Evolutionary conservation across 129 eudicot species (phyloP).

Genomic region (Mikania micrantha): DNA sequence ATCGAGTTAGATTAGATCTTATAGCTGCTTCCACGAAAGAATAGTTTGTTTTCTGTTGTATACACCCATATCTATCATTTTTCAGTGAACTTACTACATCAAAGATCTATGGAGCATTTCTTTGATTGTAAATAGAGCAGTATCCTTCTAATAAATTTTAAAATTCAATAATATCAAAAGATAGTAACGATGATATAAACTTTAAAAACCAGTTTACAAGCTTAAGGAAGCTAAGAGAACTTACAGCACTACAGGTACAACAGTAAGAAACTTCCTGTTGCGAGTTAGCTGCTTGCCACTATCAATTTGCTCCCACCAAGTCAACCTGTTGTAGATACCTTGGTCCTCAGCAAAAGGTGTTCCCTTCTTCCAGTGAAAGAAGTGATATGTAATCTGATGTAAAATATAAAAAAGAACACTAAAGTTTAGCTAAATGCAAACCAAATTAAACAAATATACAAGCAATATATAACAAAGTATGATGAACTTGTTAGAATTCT

Average conservation of each 20-base stretch:
- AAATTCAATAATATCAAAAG: not conserved
- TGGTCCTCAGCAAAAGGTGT: constrained; percentile 98
- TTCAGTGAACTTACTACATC: not conserved
- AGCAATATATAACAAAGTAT: not conserved
- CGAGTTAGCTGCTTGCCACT: constrained; percentile 93
- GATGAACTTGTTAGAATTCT: not conserved
- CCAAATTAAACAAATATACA: not conserved
- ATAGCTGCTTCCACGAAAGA: not conserved
- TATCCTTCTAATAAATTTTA: not conserved
- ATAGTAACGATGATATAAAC: not conserved
- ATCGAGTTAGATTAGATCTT: constrained; percentile 1
- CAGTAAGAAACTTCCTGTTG: constrained; percentile 87
- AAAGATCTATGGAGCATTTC: not conserved
- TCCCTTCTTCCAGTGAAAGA: constrained; percentile 97
- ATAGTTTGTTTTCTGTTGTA: not conserved
- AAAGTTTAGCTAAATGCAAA: not conserved
- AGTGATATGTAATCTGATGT: constrained; percentile 70
- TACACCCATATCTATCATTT: not conserved
- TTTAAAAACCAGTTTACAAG: not conserved
- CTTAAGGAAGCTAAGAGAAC: not conserved
- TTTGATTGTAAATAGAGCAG: constrained; percentile 1
- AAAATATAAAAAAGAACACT: not conserved
- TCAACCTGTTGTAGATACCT: constrained; percentile 89
- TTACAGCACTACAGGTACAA: constrained; percentile 51
- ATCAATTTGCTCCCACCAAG: constrained; percentile 99